A percentile compares a stretch with the other conserved stretches of the same genome.
phyloP scores from a whole-genome alignment of 2,329 filamentous ascomycete species.

The Colletotrichum endophyticum region DNA sequence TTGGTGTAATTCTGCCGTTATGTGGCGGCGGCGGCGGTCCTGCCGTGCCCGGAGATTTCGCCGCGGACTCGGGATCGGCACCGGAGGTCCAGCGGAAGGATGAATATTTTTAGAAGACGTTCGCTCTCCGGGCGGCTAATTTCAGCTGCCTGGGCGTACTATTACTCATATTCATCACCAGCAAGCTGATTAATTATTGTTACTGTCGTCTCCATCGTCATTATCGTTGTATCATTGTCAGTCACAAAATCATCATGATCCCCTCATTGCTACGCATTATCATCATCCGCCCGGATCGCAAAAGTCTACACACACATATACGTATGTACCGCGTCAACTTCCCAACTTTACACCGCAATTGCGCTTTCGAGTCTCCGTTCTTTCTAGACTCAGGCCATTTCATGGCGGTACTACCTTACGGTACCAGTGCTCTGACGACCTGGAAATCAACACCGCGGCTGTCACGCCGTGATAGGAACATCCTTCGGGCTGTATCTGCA shows the following conservation, averaged over 20 bases:
- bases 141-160: too few species aligned
- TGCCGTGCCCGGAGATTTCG: background rate
- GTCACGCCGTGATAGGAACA: too few species aligned
- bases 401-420: too few species aligned
- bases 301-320: background rate
- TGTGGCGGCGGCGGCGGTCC: background rate
- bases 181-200: background rate
- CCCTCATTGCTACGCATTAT: too few species aligned
- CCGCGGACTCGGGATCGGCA: background rate
- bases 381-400: too few species aligned
- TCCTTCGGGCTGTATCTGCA: too few species aligned
- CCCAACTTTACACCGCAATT: too few species aligned
- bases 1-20: rapidly evolving
- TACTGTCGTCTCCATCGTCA: background rate
- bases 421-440: too few species aligned
- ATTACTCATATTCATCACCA: rapidly evolving
- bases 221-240: background rate
- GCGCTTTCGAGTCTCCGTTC: too few species aligned
- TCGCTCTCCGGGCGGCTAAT: rapidly evolving
- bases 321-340: too few species aligned
- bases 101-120: background rate
- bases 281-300: background rate
- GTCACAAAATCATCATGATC: too few species aligned
- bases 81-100: background rate
- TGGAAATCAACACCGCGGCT: too few species aligned